These are phyloP conservation scores for Fusarium sp. DNA, from an alignment of 2,329 filamentous ascomycete genomes.

Conservation along the genomic window DNA sequence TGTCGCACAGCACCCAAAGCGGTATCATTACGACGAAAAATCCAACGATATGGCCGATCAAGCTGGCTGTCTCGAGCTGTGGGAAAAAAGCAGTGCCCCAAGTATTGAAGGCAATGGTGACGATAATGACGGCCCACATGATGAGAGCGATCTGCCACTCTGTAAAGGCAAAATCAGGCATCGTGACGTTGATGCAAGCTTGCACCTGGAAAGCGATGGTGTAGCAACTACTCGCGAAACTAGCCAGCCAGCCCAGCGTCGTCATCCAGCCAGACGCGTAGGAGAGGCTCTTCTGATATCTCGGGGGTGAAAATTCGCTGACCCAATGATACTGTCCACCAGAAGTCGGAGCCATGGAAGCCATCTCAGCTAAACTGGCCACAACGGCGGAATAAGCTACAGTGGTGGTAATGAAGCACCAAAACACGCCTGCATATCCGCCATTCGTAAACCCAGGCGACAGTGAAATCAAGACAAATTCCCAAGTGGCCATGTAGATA, in stretches of 20 bases:
- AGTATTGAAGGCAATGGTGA: conserved; percentile 28
- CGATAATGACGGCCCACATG: conserved; percentile 32
- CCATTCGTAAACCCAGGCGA: conserved; percentile 29
- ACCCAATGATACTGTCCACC: conserved; percentile 36
- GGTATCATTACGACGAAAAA: conserved; percentile 32
- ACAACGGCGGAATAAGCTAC: conserved; percentile 22
- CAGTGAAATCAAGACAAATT: conserved; percentile 32
- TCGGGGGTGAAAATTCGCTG: conserved; percentile 26
- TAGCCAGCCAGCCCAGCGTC: conserved; percentile 30
- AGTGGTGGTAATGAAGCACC: conserved; percentile 28
- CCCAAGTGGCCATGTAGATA: conserved; percentile 38
- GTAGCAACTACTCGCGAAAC: conserved; percentile 33
- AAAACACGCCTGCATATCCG: conserved; percentile 32
- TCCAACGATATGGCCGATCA: conserved; percentile 17
- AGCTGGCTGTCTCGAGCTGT: conserved; percentile 22
- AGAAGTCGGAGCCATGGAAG: conserved; percentile 33
- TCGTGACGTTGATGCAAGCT: conserved; percentile 34
- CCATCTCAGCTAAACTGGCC: conserved; percentile 32
- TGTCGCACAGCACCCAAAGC: conserved; percentile 31
- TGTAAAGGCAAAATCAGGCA: conserved; percentile 26
- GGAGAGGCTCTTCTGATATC: conserved; percentile 22
- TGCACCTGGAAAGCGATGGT: conserved; percentile 34
- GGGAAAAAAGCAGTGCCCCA: conserved; percentile 33
- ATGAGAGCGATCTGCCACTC: conserved; percentile 31
- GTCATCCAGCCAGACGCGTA: conserved; percentile 35